Base-by-base conservation (phyloP, 2,329 filamentous ascomycete genomes). In the Penicillium aurantiogriseum region DNA sequence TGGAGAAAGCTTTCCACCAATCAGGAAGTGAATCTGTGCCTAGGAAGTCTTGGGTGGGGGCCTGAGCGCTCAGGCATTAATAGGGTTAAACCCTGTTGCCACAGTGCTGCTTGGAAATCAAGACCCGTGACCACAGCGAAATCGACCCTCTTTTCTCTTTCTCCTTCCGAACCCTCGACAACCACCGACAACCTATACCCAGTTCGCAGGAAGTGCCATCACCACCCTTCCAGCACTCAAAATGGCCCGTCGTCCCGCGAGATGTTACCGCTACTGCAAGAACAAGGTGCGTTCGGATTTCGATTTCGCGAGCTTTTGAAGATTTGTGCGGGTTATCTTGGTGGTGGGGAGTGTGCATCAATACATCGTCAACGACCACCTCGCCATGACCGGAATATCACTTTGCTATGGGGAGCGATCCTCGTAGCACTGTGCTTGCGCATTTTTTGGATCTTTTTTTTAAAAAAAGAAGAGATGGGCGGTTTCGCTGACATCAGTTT, bases 261-360 rank as follows among this genome's bases (percentile, higher is more conserved):
- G 94, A 86, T 99, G 94, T 86, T 99, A 96, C 88, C 89, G 94
- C 79, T 99, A 99, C 90, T 99, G 94, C 92, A 99, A 99, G 91
- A 99, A 97, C 89, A 97, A 97, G 92, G 92, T 96, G 79, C 83
- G 89, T 81, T 54, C 61, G 57, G 63, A 65, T 58, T 59, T 63
- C 59, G 33, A 65, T 58, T 60, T 63, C 57, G 33, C 47, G 36
- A 29, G 46, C 35, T 53, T 59, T 54, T 58, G 57, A 61, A 55
- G 56, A 54, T 59, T 68, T 61, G 67, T 72, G 62, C 69, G 67
- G 68, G 55, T 51, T 50, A 59, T 46, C 61, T 71, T 66, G 66
- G 64, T 71, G 73, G 69, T 74, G 71, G 69, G 66, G 62, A 56
- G 56, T 39, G 35, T 45, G 51, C 51, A 58, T 44, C 27, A 40